Conservation (phyloP, 169 alveolate genomes). For the Perkinsus chesapeaki region DNA sequence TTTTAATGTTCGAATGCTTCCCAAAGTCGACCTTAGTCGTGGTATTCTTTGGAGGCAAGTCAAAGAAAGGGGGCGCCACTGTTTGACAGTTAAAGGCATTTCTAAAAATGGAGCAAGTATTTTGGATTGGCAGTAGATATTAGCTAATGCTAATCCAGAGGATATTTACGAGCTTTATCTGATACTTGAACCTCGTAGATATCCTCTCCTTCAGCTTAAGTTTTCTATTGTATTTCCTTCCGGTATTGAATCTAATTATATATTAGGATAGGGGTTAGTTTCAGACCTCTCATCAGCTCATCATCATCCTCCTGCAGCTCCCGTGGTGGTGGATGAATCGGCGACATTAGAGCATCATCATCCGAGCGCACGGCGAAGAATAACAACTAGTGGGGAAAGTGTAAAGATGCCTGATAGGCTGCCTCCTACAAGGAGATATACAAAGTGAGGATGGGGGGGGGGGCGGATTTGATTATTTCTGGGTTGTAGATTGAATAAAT, state of each 20-base stretch:
- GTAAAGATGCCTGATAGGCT: not conserved
- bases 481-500: not conserved
- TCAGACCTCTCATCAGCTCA: not conserved
- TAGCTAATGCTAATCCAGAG: no score
- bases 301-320: not conserved
- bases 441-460: not conserved
- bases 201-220: no score
- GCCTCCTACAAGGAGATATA: not conserved
- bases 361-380: constrained; percentile 1
- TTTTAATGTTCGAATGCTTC: no score
- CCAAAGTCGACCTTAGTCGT: no score
- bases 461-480: not conserved
- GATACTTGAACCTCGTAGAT: no score
- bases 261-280: not conserved
- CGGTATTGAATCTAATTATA: not conserved
- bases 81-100: no score
- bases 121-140: no score
- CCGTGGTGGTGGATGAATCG: not conserved
- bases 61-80: no score
- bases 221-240: no score
- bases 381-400: not conserved
- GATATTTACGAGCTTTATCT: no score
- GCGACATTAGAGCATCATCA: not conserved
- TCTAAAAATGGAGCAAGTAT: no score
- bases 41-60: no score